Percentiles rank a stretch among this genome's conserved stretches.
Evolutionary conservation across 2,329 filamentous ascomycete genomes (phyloP).

Genomic region (Claviceps pusilla): DNA sequence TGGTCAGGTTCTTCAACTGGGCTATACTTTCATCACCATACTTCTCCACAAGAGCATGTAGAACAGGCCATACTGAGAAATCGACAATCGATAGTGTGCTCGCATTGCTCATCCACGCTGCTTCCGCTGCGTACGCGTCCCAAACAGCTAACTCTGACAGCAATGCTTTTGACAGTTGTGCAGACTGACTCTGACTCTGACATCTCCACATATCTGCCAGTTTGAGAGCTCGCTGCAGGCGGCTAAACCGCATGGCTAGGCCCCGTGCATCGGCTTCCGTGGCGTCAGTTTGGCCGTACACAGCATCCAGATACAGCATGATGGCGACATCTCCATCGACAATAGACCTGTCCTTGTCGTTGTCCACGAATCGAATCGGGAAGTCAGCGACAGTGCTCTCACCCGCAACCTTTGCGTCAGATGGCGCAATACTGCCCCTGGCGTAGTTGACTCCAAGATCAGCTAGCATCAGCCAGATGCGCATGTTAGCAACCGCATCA

Average conservation of each 20-base stretch:
- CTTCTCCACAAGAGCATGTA: conserved; percentile 29
- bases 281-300: conserved; percentile 23
- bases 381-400: conserved; percentile 5
- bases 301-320: conserved; percentile 45
- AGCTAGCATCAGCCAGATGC: conserved; percentile 34
- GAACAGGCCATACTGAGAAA: conserved; percentile 41
- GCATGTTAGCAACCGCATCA: conserved; percentile 32
- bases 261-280: conserved; percentile 12
- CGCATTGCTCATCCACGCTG: neutral
- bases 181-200: neutral
- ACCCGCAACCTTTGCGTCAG: neutral
- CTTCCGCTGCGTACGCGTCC: conserved; percentile 20
- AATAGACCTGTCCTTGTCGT: conserved; percentile 30
- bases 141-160: conserved; percentile 23
- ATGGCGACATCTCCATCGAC: conserved; percentile 37
- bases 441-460: conserved; percentile 33
- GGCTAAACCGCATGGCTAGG: conserved; percentile 22
- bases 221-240: conserved; percentile 25
- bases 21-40: conserved; percentile 18
- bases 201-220: conserved; percentile 16
- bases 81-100: conserved; percentile 21
- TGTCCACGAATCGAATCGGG: conserved; percentile 38
- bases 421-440: conserved; percentile 24
- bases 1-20: conserved; percentile 16
- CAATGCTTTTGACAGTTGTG: conserved; percentile 9